Base-by-base conservation (phyloP, 176 grass and related monocot genomes). In the Puya raimondii region DNA sequence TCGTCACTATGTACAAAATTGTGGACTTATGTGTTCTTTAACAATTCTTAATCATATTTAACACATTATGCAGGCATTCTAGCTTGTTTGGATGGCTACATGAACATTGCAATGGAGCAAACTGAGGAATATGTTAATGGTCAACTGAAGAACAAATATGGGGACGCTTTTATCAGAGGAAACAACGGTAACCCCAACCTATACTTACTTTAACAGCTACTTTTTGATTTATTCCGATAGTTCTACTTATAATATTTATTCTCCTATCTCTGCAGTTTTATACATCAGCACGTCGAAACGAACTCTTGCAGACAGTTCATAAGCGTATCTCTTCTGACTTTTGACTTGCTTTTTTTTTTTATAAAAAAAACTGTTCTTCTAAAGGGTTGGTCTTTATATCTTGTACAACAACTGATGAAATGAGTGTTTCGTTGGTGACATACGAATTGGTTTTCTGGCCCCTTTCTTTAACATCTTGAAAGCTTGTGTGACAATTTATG, bases 211-310 rank as follows among this genome's bases (percentile, higher is more conserved):
- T 23, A 11, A 8, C 52, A n/a, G 16, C 14, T 2, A 9, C 33
- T 23, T 53, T 66, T 77, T 52, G 9, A 63, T 26, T 18, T 49
- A 14, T 63, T 33, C 11, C 10, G 15, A 10, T 61, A 29, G 12
- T n/a, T 20, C 29, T 2, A 1, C 16, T 52, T 70, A 50, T 65
- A 23, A 74, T 53, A 59, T 50, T 53, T 63, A 10, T 47, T 67
- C 48, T 73, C 12, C 49, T 67, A 63, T 70, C 49, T n/a, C 76
- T 72, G 66, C 74, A 88, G 81, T 84, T 75, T 25, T 84, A 17
- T 88, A 88, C 66, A 81, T 78, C 74, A 84, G 85, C 71, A 88
- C 81, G 48, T 74, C 85, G 21, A 83, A 80, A 75, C 81, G 70
- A 50, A 74, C 77, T 33, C 56, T 80, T 66, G 68, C 77, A 59